Base-by-base conservation (phyloP, 495 filamentous ascomycete species). In the Xylaria sp. region DNA sequence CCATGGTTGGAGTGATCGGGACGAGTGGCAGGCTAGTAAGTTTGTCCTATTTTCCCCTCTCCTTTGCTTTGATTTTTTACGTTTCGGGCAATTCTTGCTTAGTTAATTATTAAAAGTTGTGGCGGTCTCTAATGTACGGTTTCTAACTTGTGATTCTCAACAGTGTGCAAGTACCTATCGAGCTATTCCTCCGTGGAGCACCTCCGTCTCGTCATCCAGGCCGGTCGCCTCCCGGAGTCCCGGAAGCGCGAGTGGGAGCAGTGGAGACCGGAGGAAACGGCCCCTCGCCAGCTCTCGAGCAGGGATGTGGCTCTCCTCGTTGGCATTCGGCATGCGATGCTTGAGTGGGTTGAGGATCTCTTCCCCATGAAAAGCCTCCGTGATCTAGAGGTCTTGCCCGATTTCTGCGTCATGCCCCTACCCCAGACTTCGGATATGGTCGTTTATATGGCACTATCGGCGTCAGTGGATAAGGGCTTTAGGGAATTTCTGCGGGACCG, bases 271-370 rank as follows among this genome's bases (percentile, higher is more conserved):
- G 73, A 79, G 4, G 85, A 80, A 83, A 82, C 83, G 35, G 79
- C 76, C 33, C 77, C 84, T 2, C 70, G 74, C 52, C 76, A 78
- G 24, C 82, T 85, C 52, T 74, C 77, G 0, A 78, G 74, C 21
- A 61, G 74, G 24, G 85, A 88, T 57, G 81, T 87, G 65, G 76
- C 79, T 55, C 72, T 80, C 2, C 72, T 84, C 37, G 73, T 74
- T 53, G 77, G 74, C 52, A 74, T 80, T 55, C 74, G 73, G 74
- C 77, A 82, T 70, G 82, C 85, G 58, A 73, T 75, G 14, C 72
- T 88, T 59, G 85, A 88, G 31, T 89, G 87, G 87, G 80, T 85
- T 24, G 77, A 78, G 57, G 80, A 85, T 53, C 65, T 88, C 37
- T 67, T 79, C 17, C 77, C 75, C 24, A 74, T 88, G 64, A 81